phyloP scores from a whole-genome alignment of 805 yeast genomes.

The Kluyveromyces lactis region DNA sequence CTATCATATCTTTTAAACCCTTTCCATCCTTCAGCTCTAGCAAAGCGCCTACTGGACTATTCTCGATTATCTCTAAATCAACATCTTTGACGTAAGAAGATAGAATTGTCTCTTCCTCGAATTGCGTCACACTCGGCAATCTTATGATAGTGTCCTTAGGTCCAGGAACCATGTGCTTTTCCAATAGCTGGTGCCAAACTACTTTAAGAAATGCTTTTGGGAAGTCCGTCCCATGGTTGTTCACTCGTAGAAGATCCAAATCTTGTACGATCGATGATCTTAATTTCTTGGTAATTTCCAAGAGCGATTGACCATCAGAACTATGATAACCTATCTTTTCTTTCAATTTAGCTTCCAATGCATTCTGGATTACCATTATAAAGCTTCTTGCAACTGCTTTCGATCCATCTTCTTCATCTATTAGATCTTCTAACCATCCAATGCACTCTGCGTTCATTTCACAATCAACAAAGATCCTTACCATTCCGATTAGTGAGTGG shows the following conservation, averaged over 20 bases:
- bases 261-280: not conserved
- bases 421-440: conserved; percentile 2
- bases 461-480: conserved; percentile 2
- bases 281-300: not conserved
- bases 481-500: conserved; percentile 2
- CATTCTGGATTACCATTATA: conserved; percentile 8
- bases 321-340: not conserved
- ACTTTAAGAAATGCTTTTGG: conserved; percentile 3
- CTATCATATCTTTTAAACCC: no score
- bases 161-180: not conserved
- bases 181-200: conserved; percentile 2
- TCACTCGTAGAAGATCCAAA: not conserved
- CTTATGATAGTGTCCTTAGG: no score
- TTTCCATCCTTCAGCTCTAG: no score
- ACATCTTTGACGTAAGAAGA: conserved; percentile 20
- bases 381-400: conserved; percentile 12
- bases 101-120: conserved; percentile 9
- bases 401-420: conserved; percentile 10
- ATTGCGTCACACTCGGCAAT: not conserved
- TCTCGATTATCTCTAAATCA: conserved; percentile 10
- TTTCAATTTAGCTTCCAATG: conserved; percentile 5
- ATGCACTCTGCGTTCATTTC: conserved; percentile 2
- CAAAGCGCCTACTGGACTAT: not conserved
- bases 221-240: conserved; percentile 2
- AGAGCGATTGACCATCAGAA: not conserved